phyloP scores from a whole-genome alignment of 2,329 filamentous ascomycete genomes.

The Xylariaceae sp. region DNA sequence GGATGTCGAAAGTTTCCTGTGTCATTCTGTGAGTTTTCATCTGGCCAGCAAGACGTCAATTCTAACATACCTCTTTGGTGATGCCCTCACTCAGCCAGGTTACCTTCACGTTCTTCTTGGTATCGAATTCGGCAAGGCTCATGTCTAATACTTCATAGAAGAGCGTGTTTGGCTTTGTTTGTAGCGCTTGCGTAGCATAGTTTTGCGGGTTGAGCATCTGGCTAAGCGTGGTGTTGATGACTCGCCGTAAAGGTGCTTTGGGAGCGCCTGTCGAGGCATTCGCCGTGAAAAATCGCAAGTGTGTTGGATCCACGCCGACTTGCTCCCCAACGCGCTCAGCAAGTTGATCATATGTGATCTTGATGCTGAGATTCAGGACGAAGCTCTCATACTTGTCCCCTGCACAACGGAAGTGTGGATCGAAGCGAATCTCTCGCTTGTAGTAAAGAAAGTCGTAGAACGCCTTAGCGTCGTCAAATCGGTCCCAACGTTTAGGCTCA shows the following conservation, averaged over 20 bases:
- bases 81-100: constrained; percentile 86
- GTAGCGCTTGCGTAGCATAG: constrained; percentile 64
- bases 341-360: constrained; percentile 85
- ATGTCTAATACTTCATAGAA: constrained; percentile 95
- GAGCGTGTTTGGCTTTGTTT: constrained; percentile 70
- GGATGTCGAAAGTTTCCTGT: constrained; percentile 72
- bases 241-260: constrained; percentile 71
- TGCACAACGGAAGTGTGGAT: constrained; percentile 60
- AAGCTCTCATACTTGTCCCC: constrained; percentile 62
- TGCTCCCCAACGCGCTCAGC: constrained; percentile 77
- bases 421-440: constrained; percentile 74
- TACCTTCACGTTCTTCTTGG: constrained; percentile 81
- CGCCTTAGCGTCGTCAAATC: constrained; percentile 67
- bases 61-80: constrained; percentile 71
- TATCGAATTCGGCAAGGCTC: constrained; percentile 87
- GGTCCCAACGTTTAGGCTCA: constrained; percentile 44
- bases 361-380: constrained; percentile 74
- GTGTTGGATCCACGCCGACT: constrained; percentile 73
- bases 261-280: constrained; percentile 72
- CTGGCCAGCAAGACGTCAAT: background rate
- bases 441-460: constrained; percentile 95
- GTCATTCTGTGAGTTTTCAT: constrained; percentile 10
- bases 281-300: constrained; percentile 88
- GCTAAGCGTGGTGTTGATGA: constrained; percentile 65
- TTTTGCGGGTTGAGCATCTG: constrained; percentile 76